These are phyloP conservation scores for Clohesyomyces aquaticus DNA, from an alignment of 495 filamentous ascomycete genomes.

Conservation along the genomic window DNA sequence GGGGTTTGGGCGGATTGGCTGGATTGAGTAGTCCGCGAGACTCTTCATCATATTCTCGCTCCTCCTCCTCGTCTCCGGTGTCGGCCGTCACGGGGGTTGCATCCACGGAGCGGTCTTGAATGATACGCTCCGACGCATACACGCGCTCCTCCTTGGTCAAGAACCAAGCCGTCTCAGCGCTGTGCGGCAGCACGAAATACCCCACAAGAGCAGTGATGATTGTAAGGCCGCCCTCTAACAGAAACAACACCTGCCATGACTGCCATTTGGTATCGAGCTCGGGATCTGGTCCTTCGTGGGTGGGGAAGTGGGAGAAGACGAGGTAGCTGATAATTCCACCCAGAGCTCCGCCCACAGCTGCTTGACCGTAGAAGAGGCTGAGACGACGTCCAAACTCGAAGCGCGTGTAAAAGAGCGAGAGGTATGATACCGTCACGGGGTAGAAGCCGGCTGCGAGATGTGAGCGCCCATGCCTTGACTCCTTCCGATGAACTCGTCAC, in stretches of 20 bases:
- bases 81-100: constrained; percentile 2
- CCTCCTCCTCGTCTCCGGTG: constrained; percentile 26
- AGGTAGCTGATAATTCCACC: constrained; percentile 55
- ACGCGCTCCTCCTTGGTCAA: constrained; percentile 50
- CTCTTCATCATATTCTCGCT: constrained; percentile 35
- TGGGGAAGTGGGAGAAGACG: constrained; percentile 46
- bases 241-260: constrained; percentile 61
- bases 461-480: neutral
- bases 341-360: constrained; percentile 61
- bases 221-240: constrained; percentile 58
- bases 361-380: constrained; percentile 61
- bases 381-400: constrained; percentile 59
- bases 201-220: constrained; percentile 53
- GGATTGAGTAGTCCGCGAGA: constrained; percentile 32
- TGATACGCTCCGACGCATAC: constrained; percentile 51
- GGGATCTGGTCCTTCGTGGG: constrained; percentile 6
- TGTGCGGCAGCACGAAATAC: constrained; percentile 57
- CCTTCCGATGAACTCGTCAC: too few relatives aligned
- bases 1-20: constrained; percentile 13
- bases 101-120: constrained; percentile 35
- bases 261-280: constrained; percentile 39
- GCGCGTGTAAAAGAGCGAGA: constrained; percentile 59
- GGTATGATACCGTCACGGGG: constrained; percentile 57
- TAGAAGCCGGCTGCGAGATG: constrained; percentile 55
- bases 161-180: constrained; percentile 60